A percentile compares a stretch with the other conserved stretches of the same genome.
Evolutionary conservation across 208 protist genomes (phyloP).

Genomic region (Trypanosoma melophagium): DNA sequence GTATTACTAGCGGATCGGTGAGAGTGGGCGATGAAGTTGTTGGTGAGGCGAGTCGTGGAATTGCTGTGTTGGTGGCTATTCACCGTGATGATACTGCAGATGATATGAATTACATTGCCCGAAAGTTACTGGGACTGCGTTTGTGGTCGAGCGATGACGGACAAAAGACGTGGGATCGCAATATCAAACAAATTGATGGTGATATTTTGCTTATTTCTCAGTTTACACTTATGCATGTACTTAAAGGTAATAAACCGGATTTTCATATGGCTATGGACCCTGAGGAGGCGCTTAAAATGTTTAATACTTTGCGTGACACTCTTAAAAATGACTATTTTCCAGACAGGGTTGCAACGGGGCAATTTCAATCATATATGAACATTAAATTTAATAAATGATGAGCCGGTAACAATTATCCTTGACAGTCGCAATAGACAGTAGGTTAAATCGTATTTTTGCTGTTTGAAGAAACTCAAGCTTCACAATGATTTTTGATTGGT

Average conservation of each 20-base stretch:
- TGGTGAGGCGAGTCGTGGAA: slow-evolving; percentile 67
- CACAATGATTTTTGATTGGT: too few relatives aligned
- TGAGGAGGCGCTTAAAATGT: slow-evolving; percentile 68
- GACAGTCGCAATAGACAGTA: slow-evolving; percentile 60
- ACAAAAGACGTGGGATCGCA: slow-evolving; percentile 70
- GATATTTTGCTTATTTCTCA: slow-evolving; percentile 87
- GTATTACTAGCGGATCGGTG: slow-evolving; percentile 66
- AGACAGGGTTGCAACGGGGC: slow-evolving; percentile 74
- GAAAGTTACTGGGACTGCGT: slow-evolving; percentile 71
- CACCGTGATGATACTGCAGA: slow-evolving; percentile 58
- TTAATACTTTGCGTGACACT: slow-evolving; percentile 69
- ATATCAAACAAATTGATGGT: slow-evolving; percentile 83
- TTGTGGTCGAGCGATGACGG: slow-evolving; percentile 70
- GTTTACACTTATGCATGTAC: slow-evolving; percentile 88
- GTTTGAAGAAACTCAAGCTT: too few relatives aligned
- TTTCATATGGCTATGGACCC: slow-evolving; percentile 90
- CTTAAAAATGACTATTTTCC: slow-evolving; percentile 48
- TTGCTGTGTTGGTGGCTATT: slow-evolving; percentile 88
- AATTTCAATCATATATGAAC: slow-evolving; percentile 90
- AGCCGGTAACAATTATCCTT: slow-evolving; percentile 85
- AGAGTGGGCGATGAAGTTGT: slow-evolving; percentile 69
- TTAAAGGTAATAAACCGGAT: slow-evolving; percentile 91
- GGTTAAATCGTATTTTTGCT: neutral
- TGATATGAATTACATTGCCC: slow-evolving; percentile 80
- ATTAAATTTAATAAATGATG: slow-evolving; percentile 83